Percentiles rank a stretch among this genome's conserved stretches.
Evolutionary conservation across 805 yeast species (phyloP).

Genomic region (Ogataea degrootiae): DNA sequence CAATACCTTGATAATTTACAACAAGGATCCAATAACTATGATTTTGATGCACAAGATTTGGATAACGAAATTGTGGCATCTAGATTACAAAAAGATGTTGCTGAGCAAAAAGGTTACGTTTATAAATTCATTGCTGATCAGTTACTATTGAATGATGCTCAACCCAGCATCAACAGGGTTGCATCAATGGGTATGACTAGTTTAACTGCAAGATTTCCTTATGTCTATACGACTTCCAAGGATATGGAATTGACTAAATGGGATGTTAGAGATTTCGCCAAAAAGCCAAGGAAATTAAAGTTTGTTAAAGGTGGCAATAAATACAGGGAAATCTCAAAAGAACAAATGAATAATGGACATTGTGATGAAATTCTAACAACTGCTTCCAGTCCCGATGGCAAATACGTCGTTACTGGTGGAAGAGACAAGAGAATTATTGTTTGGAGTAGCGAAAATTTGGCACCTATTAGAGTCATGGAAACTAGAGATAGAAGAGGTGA

Average conservation of each 20-base stretch:
- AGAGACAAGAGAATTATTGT: conserved; percentile 73
- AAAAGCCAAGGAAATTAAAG: conserved; percentile 62
- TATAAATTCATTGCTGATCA: conserved; percentile 61
- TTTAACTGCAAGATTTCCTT: conserved; percentile 52
- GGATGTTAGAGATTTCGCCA: conserved; percentile 51
- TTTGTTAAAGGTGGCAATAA: conserved; percentile 60
- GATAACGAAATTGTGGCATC: conserved; percentile 82
- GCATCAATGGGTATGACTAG: conserved; percentile 56
- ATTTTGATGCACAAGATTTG: conserved; percentile 85
- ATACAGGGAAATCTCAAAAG: conserved; percentile 37
- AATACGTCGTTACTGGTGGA: conserved; percentile 88
- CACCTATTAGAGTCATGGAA: conserved; percentile 73
- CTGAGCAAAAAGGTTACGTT: conserved; percentile 81
- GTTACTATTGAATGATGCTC: conserved; percentile 39
- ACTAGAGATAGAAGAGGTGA: conserved; percentile 68
- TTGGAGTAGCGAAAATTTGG: conserved; percentile 78
- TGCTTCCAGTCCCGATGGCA: conserved; percentile 85
- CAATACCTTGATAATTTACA: conserved; percentile 81
- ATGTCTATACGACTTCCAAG: conserved; percentile 76
- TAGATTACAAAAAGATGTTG: conserved; percentile 81
- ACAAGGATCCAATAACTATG: conserved; percentile 45
- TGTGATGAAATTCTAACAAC: conserved; percentile 69
- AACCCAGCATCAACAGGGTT: conserved; percentile 47
- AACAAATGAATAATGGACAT: conserved; percentile 65
- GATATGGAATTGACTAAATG: conserved; percentile 78